Conservation (phyloP, 768 basidiomycete species). For the Goffeauzyma gilvescens region DNA sequence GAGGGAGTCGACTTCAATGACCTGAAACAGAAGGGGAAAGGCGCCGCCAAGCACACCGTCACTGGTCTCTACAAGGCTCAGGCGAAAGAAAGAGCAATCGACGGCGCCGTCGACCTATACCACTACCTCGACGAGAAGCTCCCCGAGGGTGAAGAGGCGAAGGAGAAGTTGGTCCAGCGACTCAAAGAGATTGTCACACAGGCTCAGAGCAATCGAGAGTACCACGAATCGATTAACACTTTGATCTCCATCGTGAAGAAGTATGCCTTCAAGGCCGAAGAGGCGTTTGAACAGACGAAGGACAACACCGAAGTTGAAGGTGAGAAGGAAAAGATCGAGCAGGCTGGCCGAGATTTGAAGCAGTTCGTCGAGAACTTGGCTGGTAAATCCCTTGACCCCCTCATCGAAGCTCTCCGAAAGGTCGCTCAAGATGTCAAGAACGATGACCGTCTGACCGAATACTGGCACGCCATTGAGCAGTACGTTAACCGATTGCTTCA, state of each 20-base stretch:
- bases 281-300: constrained; percentile 25
- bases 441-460: constrained; percentile 30
- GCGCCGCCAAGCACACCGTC: constrained; percentile 22
- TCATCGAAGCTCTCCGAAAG: constrained; percentile 25
- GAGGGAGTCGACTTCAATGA: constrained; percentile 29
- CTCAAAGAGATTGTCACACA: constrained; percentile 31
- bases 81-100: constrained; percentile 22
- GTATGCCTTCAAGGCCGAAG: constrained; percentile 31
- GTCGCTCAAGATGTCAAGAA: constrained; percentile 31
- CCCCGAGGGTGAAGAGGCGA: constrained; percentile 30
- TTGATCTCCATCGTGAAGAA: constrained; percentile 32
- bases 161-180: constrained; percentile 31
- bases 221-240: constrained; percentile 31
- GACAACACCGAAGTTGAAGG: constrained; percentile 25
- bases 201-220: constrained; percentile 30
- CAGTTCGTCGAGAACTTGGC: constrained; percentile 32
- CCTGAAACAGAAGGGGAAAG: constrained; percentile 29
- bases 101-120: constrained; percentile 16
- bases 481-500: constrained; percentile 31
- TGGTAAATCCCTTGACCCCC: constrained; percentile 29
- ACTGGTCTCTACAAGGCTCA: constrained; percentile 31
- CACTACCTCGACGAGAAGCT: constrained; percentile 33
- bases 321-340: constrained; percentile 31
- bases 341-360: constrained; percentile 31
- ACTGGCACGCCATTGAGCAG: constrained; percentile 29